Percentiles rank a stretch among this genome's conserved stretches.
Conservation (phyloP, 2,329 filamentous ascomycete genomes). For the Pseudogymnoascus sp. region DNA sequence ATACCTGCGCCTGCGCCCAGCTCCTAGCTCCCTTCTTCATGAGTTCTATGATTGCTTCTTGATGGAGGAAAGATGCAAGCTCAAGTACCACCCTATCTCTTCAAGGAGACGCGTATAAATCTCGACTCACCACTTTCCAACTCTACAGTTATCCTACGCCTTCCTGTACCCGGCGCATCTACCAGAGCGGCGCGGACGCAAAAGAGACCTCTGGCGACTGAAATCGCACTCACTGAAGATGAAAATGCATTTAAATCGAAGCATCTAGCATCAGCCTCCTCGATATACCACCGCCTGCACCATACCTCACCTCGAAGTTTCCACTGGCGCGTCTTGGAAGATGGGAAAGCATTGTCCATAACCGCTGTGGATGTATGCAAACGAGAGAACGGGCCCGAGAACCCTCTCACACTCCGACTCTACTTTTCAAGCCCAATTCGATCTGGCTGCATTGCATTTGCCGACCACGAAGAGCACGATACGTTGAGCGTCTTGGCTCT, state of each 20-base stretch:
- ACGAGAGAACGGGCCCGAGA: conserved; percentile 57
- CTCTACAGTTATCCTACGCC: conserved; percentile 63
- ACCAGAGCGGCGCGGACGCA: conserved; percentile 31
- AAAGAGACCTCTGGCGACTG: conserved; percentile 33
- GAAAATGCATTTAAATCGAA: conserved; percentile 66
- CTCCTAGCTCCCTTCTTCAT: conserved; percentile 12
- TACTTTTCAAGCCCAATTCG: conserved; percentile 68
- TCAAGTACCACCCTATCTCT: conserved; percentile 58
- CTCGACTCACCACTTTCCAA: conserved; percentile 65
- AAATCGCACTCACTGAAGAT: conserved; percentile 48
- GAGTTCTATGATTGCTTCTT: conserved; percentile 16
- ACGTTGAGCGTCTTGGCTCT: conserved; percentile 72
- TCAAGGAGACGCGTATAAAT: conserved; percentile 81
- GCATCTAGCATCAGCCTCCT: conserved; percentile 69
- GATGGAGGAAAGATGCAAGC: conserved; percentile 65
- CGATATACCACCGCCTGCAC: conserved; percentile 75
- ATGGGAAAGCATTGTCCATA: conserved; percentile 72
- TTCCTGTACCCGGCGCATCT: conserved; percentile 46
- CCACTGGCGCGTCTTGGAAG: conserved; percentile 82
- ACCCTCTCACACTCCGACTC: conserved; percentile 69
- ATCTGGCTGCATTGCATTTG: conserved; percentile 71
- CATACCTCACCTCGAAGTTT: conserved; percentile 75
- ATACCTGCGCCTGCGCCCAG: conserved; percentile 21
- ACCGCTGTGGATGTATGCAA: conserved; percentile 75
- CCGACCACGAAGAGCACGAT: conserved; percentile 73